A percentile compares a stretch with the other conserved stretches of the same genome.
phyloP scores from a whole-genome alignment of 139 green algal species.

The Bryopsis sp. region DNA sequence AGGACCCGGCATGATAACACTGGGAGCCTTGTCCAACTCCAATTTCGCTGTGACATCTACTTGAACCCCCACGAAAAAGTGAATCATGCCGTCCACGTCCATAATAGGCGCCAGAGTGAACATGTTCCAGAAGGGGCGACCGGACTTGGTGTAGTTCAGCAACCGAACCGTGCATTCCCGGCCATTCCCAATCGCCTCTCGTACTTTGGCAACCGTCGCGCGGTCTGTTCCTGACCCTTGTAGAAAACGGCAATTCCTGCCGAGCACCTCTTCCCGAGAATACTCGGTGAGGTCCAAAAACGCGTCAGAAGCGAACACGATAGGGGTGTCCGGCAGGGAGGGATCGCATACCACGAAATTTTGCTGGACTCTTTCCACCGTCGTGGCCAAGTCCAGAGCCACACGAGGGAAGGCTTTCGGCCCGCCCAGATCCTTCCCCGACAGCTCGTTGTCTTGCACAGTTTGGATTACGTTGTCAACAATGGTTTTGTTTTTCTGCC shows the following conservation, averaged over 20 bases:
- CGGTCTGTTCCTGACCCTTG: slow-evolving; percentile 80
- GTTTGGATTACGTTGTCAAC: slow-evolving; percentile 66
- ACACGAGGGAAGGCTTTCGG: slow-evolving; percentile 72
- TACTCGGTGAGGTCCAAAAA: slow-evolving; percentile 93
- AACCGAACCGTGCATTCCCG: slow-evolving; percentile 78
- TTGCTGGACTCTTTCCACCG: slow-evolving; percentile 96
- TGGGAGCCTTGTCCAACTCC: slow-evolving; percentile 19
- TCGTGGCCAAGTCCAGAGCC: slow-evolving; percentile 92
- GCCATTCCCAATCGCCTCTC: slow-evolving; percentile 57
- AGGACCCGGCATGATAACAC: too few relatives aligned
- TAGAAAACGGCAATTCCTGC: slow-evolving; percentile 84
- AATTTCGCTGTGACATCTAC: slow-evolving; percentile 53
- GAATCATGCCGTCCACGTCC: slow-evolving; percentile 61
- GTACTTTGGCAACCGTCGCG: slow-evolving; percentile 61
- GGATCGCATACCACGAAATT: slow-evolving; percentile 96
- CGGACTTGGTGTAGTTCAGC: slow-evolving; percentile 90
- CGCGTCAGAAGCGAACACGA: slow-evolving; percentile 87
- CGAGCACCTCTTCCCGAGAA: slow-evolving; percentile 87
- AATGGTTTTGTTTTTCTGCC: slow-evolving; percentile 63
- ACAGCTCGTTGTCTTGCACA: slow-evolving; percentile 41
- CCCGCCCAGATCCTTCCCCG: slow-evolving; percentile 7
- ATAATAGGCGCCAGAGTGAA: slow-evolving; percentile 88
- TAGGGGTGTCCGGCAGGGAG: slow-evolving; percentile 92
- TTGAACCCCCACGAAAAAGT: slow-evolving; percentile 89
- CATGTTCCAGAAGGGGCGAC: slow-evolving; percentile 94